Base-by-base conservation (phyloP, 371 early-diverging fungal genomes). In the Syncephalastrum racemosum region DNA sequence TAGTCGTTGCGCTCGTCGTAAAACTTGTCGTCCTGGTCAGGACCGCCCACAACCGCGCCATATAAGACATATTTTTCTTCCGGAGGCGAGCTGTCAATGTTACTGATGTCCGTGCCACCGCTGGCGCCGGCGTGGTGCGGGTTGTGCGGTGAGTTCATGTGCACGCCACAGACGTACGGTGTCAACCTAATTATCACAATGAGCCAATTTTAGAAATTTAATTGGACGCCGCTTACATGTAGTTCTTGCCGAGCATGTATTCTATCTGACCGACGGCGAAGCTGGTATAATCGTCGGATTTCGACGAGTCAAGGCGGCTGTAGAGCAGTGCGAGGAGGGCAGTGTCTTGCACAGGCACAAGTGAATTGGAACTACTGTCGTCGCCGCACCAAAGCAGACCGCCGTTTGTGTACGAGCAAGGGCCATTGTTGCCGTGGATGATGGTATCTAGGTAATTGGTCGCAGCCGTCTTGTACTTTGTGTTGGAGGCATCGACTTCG, bases 111-210 rank as follows among this genome's bases (percentile, higher is more conserved):
- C 15, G 66, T 67, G 20, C 86, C 86, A 12, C 84, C 86, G 2
- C 82, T 79, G 0, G 85, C 85, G 20, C 82, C 77, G 6, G 84
- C 82, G 59, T 84, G 84, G 56, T 86, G 86, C 18, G 86, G 85
- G 43, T 86, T 86, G 46, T 67, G 58, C 12, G 85, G 85, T 0
- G 86, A 84, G 42, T 84, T 84, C 59, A 63, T 64, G 39, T 82
- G 85, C 1, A 84, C 79, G 44, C 86, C 86, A 40, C 79, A 75
- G 12, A 86, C 73, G 66, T 84, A 86, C 1, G 87, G 85, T 0
- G 82, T 82, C 52, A 56, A n/a, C 68, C 68, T 64, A 58, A 31
- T 40, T 18, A 14, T 18, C 23, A 3, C 19, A 13, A 51, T 44
- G n/a, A 43, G 27, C 42, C 14, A 47, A 53, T 62, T 27, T 6